Conservation (phyloP, 352 stramenopile genomes). For the Blastocystis sp. region DNA sequence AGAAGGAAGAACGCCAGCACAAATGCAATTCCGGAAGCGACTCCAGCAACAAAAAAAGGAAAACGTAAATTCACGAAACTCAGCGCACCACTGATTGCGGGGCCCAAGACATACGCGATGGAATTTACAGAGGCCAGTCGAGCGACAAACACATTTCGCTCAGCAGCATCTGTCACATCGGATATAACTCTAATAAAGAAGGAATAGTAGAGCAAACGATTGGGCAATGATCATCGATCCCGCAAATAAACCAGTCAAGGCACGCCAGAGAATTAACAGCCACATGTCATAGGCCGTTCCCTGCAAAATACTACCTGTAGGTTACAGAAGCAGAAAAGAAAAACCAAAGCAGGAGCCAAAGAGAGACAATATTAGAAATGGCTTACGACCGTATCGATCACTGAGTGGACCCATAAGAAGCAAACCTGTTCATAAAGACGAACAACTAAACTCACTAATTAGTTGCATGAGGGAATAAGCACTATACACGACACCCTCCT, state of each 20-base stretch:
- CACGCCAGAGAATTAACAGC: conserved; percentile 28
- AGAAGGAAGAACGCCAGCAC: background rate
- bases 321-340: background rate
- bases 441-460: background rate
- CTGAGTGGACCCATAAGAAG: conserved; percentile 40
- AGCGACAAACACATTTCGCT: background rate
- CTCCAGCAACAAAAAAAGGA: background rate
- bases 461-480: background rate
- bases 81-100: background rate
- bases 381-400: conserved; percentile 50
- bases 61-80: background rate
- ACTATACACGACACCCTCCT: background rate
- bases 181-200: background rate
- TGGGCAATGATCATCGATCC: conserved; percentile 1
- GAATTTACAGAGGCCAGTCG: background rate
- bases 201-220: background rate
- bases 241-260: conserved; percentile 45
- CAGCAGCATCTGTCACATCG: background rate
- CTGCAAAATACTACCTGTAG: conserved; percentile 32
- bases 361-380: conserved; percentile 44
- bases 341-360: conserved; percentile 35
- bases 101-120: background rate
- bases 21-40: background rate
- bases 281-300: background rate
- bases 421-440: background rate